A percentile compares a stretch with the other conserved stretches of the same genome.
phyloP scores from a whole-genome alignment of 257 asterid genomes.

The Lycium ferocissimum region DNA sequence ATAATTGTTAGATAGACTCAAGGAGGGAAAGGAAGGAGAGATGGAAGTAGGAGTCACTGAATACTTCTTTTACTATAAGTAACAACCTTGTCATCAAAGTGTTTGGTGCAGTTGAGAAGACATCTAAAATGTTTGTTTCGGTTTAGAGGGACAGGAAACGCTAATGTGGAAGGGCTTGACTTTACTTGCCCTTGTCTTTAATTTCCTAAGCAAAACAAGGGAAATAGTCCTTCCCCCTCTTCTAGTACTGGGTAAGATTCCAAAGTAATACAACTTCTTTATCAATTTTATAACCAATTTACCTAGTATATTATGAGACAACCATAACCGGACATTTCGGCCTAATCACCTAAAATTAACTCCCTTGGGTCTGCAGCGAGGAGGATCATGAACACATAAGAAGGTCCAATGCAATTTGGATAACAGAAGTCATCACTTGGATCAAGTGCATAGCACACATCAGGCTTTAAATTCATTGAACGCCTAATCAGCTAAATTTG shows the following conservation, averaged over 20 bases:
- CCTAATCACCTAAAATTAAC: background rate
- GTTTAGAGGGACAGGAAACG: too few species aligned
- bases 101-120: too few species aligned
- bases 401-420: conserved; percentile 11
- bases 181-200: too few species aligned
- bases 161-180: too few species aligned
- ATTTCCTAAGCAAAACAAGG: background rate
- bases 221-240: background rate
- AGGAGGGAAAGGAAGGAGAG: background rate
- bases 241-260: background rate
- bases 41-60: background rate
- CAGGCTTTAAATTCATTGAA: background rate
- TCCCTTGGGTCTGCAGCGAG: conserved; percentile 11
- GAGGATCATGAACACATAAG: conserved; percentile 21
- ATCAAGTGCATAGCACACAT: conserved; percentile 26
- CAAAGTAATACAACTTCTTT: background rate
- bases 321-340: background rate
- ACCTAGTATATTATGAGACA: background rate
- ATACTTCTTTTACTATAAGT: too few species aligned
- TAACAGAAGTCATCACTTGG: background rate
- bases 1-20: background rate
- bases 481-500: conserved; percentile 10
- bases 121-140: too few species aligned
- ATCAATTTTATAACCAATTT: background rate
- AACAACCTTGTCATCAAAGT: too few species aligned